Evolutionary conservation across 768 basidiomycete species (phyloP).

Genomic region (Collybia mongolica): DNA sequence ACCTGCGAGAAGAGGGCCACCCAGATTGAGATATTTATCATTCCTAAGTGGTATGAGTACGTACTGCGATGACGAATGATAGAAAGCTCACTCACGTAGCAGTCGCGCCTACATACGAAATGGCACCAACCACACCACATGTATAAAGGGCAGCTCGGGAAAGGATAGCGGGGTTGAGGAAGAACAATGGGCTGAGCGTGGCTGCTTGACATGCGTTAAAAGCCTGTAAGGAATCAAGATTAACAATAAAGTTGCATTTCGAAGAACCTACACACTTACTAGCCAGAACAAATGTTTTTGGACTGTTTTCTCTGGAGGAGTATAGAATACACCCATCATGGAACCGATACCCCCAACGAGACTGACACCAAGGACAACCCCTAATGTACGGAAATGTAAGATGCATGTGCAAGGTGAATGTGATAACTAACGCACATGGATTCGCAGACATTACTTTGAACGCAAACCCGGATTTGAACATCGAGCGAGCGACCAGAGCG

Average conservation of each 20-base stretch:
- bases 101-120: constrained; percentile 87
- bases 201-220: constrained; percentile 89
- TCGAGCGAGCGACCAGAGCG: constrained; percentile 73
- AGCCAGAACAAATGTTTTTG: constrained; percentile 85
- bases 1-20: constrained; percentile 85
- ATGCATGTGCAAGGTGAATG: neutral
- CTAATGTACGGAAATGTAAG: constrained; percentile 27
- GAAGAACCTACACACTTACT: constrained; percentile 34
- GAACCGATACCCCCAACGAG: constrained; percentile 77
- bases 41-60: constrained; percentile 35
- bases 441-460: constrained; percentile 81
- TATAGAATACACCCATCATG: constrained; percentile 83
- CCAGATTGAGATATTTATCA: constrained; percentile 84
- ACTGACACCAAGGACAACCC: constrained; percentile 82
- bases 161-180: constrained; percentile 81
- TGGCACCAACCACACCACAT: constrained; percentile 78
- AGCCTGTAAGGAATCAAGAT: constrained; percentile 39
- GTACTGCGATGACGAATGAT: neutral
- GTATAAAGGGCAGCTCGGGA: constrained; percentile 89
- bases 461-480: constrained; percentile 68
- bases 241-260: neutral
- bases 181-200: constrained; percentile 86
- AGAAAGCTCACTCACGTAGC: constrained; percentile 54
- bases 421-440: constrained; percentile 55
- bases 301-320: constrained; percentile 70